Percentiles rank a stretch among this genome's conserved stretches.
phyloP scores from a whole-genome alignment of 768 basidiomycete species.

The Tricholoma matsutake region DNA sequence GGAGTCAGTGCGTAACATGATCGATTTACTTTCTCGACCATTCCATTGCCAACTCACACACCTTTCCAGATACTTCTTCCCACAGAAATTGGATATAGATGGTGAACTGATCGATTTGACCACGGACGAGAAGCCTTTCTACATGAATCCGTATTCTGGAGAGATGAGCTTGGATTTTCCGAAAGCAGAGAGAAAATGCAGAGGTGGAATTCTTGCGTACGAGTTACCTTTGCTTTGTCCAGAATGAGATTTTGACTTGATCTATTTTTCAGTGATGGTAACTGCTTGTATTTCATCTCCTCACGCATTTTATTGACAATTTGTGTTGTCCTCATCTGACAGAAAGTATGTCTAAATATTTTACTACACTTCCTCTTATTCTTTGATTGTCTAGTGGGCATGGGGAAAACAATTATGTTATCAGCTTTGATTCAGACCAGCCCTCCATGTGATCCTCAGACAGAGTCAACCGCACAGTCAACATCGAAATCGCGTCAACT shows the following conservation, averaged over 20 bases:
- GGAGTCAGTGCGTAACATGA: conserved; percentile 70
- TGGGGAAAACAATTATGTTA: conserved; percentile 94
- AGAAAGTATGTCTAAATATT: conserved; percentile 19
- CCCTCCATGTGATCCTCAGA: conserved; percentile 42
- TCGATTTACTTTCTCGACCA: conserved; percentile 2
- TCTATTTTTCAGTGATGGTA: conserved; percentile 12
- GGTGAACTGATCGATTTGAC: conserved; percentile 74
- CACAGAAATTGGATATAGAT: conserved; percentile 47
- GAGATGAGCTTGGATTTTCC: conserved; percentile 87
- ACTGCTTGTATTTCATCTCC: not conserved
- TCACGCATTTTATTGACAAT: conserved; percentile 3
- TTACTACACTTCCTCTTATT: conserved; percentile 4
- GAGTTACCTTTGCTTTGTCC: conserved; percentile 24
- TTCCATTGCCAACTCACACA: conserved; percentile 9
- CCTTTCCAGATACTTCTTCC: conserved; percentile 65
- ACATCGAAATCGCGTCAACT: conserved; percentile 50
- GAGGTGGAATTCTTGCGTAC: conserved; percentile 90
- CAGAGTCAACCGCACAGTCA: conserved; percentile 24
- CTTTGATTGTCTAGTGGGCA: conserved; percentile 64
- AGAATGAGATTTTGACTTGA: conserved; percentile 15
- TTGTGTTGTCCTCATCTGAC: not conserved
- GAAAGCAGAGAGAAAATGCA: conserved; percentile 67
- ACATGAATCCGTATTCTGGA: conserved; percentile 89
- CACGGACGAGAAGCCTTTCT: conserved; percentile 74
- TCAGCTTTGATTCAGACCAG: conserved; percentile 86